phyloP scores from a whole-genome alignment of 345 rosid genomes.

The sweet orange (Citrus sinensis) region DVS_A1.0 CM039165.1:36158001-36158500 shows the following conservation, averaged over 20 bases:
- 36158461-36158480: neutral
- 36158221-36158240: neutral
- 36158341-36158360: neutral
- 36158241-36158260: neutral
- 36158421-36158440: neutral
- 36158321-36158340: neutral
- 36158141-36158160: neutral
- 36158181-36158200: neutral
- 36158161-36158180: constrained; percentile 2
- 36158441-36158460: neutral
- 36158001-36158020: too few relatives aligned
- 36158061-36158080: neutral
- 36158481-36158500: constrained; percentile 10
- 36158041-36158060: too few relatives aligned
- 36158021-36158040: too few relatives aligned
- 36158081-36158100: neutral
- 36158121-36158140: neutral
- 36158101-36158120: neutral
- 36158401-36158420: neutral
- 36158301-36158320: neutral
- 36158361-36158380: neutral
- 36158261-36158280: neutral
- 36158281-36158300: neutral
- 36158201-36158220: neutral
- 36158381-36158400: neutral